Conservation (phyloP, 768 basidiomycete species). For the Zangia roseola region DNA sequence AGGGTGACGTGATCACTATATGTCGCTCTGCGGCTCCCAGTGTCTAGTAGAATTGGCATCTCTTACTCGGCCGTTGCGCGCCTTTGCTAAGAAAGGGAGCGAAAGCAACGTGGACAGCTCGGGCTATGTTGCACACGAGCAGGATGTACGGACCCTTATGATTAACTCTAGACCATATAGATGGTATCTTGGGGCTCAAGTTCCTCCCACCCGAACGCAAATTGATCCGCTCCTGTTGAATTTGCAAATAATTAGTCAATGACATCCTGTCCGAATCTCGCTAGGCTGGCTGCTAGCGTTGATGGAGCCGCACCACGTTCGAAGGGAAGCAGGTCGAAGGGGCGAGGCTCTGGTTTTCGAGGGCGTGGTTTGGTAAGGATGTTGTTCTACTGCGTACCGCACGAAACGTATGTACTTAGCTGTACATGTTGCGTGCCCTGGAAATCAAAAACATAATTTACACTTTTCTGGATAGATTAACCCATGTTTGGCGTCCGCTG, state of each 20-base stretch:
- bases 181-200: too few relatives aligned
- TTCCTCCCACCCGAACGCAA: background rate
- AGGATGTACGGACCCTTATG: background rate
- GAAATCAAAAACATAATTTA: conserved; percentile 25
- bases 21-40: background rate
- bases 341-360: conserved; percentile 4
- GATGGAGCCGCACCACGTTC: conserved; percentile 2
- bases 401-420: conserved; percentile 9
- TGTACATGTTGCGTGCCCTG: conserved; percentile 23
- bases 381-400: conserved; percentile 9
- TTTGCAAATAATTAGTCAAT: background rate
- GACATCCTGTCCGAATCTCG: too few relatives aligned
- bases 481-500: conserved; percentile 19
- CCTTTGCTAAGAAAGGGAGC: too few relatives aligned
- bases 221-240: conserved; percentile 11
- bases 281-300: too few relatives aligned
- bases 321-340: background rate
- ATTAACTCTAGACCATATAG: background rate
- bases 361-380: conserved; percentile 28
- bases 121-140: conserved; percentile 1
- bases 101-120: too few relatives aligned
- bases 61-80: background rate
- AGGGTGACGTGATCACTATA: conserved; percentile 1
- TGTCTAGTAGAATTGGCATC: conserved; percentile 11
- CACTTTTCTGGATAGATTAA: conserved; percentile 35